These are phyloP conservation scores for Meyerozyma athensensis DNA, from an alignment of 1,139 yeast genomes.

Conservation along the genomic window DNA sequence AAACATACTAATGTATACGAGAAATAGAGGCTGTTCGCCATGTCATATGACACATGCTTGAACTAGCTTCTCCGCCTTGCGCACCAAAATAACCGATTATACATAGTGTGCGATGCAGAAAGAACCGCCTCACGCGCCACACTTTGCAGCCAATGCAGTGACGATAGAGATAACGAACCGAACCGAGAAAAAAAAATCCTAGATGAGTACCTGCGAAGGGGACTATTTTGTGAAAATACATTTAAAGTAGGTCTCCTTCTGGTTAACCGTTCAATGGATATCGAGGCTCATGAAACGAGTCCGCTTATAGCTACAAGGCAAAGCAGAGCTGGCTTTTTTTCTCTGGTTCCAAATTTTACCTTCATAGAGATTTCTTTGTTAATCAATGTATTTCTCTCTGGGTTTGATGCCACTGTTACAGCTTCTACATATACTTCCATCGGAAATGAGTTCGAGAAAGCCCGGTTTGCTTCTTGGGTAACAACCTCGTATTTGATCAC, in stretches of 20 bases:
- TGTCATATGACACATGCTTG: no score
- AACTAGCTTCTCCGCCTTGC: no score
- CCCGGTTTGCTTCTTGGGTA: conserved; percentile 31
- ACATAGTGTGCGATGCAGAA: no score
- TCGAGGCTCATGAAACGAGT: background rate
- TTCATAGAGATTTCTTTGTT: conserved; percentile 22
- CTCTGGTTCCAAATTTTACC: conserved; percentile 13
- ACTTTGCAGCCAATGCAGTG: background rate
- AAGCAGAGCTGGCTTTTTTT: conserved; percentile 7
- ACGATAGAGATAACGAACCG: background rate
- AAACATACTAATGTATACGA: no score
- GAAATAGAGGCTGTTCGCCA: no score
- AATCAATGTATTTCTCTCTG: conserved; percentile 21
- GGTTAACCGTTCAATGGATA: no score
- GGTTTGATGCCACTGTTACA: conserved; percentile 13
- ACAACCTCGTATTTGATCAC: conserved; percentile 35
- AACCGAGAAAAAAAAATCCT: conserved; percentile 2
- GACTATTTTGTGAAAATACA: no score
- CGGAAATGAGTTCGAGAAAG: conserved; percentile 27
- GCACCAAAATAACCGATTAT: no score
- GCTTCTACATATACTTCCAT: conserved; percentile 13
- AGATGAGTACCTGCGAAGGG: no score
- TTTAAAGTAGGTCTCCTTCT: no score
- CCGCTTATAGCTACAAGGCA: background rate
- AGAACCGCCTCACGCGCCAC: conserved; percentile 1